Base-by-base conservation (phyloP, 257 asterid genomes). In the Rubia yunnanensis region DNA sequence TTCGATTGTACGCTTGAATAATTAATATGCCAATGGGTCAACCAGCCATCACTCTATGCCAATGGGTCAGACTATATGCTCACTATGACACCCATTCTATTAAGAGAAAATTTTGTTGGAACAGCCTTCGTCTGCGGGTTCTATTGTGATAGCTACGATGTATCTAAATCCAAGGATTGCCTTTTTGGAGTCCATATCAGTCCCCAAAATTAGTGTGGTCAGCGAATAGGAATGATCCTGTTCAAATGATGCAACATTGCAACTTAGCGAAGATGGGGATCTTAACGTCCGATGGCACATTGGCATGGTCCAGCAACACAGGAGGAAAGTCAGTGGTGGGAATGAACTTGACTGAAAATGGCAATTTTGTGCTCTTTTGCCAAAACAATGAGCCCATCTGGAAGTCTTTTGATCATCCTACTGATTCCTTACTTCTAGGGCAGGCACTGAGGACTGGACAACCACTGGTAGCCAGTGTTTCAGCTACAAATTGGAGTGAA, bases 341-440 rank as follows among this genome's bases (percentile, higher is more conserved):
- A 17, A 52, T 70, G n/a, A 70, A 63, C 55, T 35, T 70, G 57
- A 70, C 74, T 1, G 69, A 70, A 52, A 34, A 11, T 1, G 74
- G 69, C 36, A 70, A 70, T 10, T 64, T 70, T 24, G 68, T 70
- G 39, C 38, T 61, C 20, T 62, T 70, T 36, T 68, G 68, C 28
- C 13, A 4, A 11, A 62, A 70, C 57, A 70, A 53, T 0, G 64
- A 70, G n/a, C 23, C 57, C 32, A 62, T 70, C 54, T 70, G 69
- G 74, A 63, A 62, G 8, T 70, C 68, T 22, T 63, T 71, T 55
- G 70, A 71, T 69, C 23, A 70, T 65, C 72, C 75, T 0, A 66
- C 76, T 1, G 70, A 75, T 18, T 28, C 64, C 36, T 50, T 75
- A 30, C 49, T 66, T 0, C 22, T 27, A 0, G 70, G 75, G 7